phyloP scores from a whole-genome alignment of 371 early-diverging fungal species.

The Saksenaea oblongispora region DNA sequence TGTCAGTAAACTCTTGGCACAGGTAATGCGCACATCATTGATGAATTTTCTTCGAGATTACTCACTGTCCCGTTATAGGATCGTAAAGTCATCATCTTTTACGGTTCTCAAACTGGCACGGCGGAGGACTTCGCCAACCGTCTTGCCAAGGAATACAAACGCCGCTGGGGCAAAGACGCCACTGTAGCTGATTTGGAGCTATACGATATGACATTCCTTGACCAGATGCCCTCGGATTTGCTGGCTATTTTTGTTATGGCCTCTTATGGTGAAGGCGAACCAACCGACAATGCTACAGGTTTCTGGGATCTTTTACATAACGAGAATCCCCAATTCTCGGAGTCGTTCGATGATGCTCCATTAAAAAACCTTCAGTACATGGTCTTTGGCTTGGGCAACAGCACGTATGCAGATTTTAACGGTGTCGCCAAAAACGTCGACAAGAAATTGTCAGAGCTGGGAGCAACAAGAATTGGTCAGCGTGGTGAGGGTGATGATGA shows the following conservation, averaged over 20 bases:
- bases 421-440: constrained; percentile 70
- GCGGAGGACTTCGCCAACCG: constrained; percentile 92
- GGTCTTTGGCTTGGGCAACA: constrained; percentile 93
- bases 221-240: constrained; percentile 54
- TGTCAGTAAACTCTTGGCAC: not conserved
- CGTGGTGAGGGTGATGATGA: constrained; percentile 95
- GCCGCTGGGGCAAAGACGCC: constrained; percentile 66
- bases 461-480: constrained; percentile 75
- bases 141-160: constrained; percentile 74
- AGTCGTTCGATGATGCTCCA: constrained; percentile 54
- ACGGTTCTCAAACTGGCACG: constrained; percentile 93
- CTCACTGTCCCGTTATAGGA: constrained; percentile 26
- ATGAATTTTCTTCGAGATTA: too few species aligned
- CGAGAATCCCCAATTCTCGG: constrained; percentile 65
- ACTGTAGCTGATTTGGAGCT: constrained; percentile 81
- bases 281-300: constrained; percentile 83
- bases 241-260: constrained; percentile 80
- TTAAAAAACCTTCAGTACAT: constrained; percentile 69
- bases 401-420: constrained; percentile 92
- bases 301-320: constrained; percentile 70
- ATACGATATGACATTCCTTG: constrained; percentile 76
- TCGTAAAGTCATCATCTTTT: constrained; percentile 72
- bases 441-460: constrained; percentile 61
- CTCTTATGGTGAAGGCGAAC: constrained; percentile 87
- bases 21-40: too few species aligned